Conservation (phyloP, 2,329 filamentous ascomycete species). For the Xenosphaeropsis pyriputrescens region DNA sequence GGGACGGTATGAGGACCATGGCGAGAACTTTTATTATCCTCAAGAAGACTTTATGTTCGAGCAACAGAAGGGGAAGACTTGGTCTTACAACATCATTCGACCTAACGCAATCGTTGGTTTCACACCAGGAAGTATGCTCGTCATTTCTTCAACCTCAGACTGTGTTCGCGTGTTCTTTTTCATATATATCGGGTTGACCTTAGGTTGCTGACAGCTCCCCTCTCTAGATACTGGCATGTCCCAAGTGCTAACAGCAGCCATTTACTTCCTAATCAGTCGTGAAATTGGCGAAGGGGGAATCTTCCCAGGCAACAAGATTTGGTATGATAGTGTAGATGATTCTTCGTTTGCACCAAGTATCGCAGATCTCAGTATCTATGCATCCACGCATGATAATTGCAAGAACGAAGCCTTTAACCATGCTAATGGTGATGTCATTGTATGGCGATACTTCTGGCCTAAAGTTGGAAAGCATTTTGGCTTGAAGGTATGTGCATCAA, state of each 20-base stretch:
- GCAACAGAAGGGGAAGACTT: constrained; percentile 14
- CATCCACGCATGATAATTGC: constrained; percentile 14
- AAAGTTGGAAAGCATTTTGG: constrained; percentile 20
- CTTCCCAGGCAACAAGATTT: constrained; percentile 19
- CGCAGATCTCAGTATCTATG: constrained; percentile 22
- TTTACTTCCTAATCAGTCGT: constrained; percentile 12
- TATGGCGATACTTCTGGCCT: constrained; percentile 24
- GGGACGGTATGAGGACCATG: constrained; percentile 24
- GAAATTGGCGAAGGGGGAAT: constrained; percentile 17
- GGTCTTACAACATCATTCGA: constrained; percentile 26
- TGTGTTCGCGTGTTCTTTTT: too few relatives aligned
- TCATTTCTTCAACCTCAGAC: too few relatives aligned
- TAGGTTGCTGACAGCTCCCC: too few relatives aligned
- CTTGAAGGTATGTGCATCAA: constrained; percentile 3
- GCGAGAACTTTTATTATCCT: constrained; percentile 34
- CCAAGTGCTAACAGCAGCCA: constrained; percentile 3
- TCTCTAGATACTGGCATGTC: constrained; percentile 19
- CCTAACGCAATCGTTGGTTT: constrained; percentile 29
- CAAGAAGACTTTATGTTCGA: constrained; percentile 27
- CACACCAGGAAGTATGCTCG: constrained; percentile 9
- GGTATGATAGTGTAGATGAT: constrained; percentile 19
- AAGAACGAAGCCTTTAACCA: constrained; percentile 25
- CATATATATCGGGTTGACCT: too few relatives aligned
- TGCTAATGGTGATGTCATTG: constrained; percentile 22
- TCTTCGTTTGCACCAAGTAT: constrained; percentile 19